Conservation (phyloP, 768 basidiomycete genomes). For the Suillus subalutaceus region DNA sequence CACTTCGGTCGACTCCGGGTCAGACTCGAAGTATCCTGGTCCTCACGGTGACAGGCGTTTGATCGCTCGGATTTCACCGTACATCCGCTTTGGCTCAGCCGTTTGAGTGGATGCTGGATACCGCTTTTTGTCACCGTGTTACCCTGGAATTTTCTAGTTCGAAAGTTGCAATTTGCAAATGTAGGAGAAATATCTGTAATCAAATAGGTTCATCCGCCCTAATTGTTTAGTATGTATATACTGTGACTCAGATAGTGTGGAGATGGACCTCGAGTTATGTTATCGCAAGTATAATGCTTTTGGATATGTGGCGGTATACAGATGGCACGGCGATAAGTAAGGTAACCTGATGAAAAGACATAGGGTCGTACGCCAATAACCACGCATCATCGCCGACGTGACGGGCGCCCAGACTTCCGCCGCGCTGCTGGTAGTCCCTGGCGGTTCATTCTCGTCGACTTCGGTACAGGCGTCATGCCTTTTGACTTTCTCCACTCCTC, state of each 20-base stretch:
- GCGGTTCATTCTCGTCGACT: constrained; percentile 60
- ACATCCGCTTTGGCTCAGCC: not conserved
- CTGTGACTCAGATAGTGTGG: not conserved
- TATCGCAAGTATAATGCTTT: not conserved
- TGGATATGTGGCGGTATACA: constrained; percentile 6
- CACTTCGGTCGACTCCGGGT: not conserved
- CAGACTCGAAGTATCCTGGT: not conserved
- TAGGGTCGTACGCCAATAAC: not conserved
- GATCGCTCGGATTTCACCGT: not conserved
- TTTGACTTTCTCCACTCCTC: constrained; percentile 86
- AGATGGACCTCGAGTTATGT: not conserved
- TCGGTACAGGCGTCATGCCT: constrained; percentile 59
- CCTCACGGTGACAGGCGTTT: not conserved
- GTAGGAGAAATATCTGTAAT: not conserved
- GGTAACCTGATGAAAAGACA: not conserved
- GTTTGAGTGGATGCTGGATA: not conserved
- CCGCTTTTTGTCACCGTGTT: not conserved
- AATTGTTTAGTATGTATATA: not conserved
- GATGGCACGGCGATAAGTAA: constrained; percentile 1
- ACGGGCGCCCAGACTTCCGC: constrained; percentile 70
- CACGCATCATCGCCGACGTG: constrained; percentile 61
- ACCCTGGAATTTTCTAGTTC: not conserved
- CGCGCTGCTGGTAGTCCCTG: constrained; percentile 64
- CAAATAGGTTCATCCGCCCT: not conserved
- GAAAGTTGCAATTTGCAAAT: not conserved